A percentile compares a stretch with the other conserved stretches of the same genome.
Conservation (phyloP, 306 rosid genomes). For the Hippophae gyantsensis region DNA sequence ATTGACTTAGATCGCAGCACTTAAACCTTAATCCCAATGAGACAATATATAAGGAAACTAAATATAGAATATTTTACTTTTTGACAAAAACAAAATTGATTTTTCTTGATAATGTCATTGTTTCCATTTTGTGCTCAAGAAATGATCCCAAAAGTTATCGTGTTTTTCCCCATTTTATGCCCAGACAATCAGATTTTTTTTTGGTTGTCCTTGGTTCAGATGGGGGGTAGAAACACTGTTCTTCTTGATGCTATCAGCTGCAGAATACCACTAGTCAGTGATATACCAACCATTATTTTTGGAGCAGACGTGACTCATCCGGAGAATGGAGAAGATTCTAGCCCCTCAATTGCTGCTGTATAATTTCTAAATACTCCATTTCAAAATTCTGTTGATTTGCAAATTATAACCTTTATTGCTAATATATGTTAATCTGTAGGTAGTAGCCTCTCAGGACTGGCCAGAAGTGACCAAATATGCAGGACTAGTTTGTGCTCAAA, state of each 20-base stretch:
- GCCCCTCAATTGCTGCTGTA: constrained; percentile 96
- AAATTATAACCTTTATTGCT: constrained; percentile 15
- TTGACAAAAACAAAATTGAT: too few relatives aligned
- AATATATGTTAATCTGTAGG: constrained; percentile 43
- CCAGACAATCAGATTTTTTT: too few relatives aligned
- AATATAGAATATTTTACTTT: too few relatives aligned
- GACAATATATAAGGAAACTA: too few relatives aligned
- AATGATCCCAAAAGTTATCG: too few relatives aligned
- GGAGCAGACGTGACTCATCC: constrained; percentile 97
- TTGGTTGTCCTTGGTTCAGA: constrained; percentile 34
- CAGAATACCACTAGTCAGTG: constrained; percentile 87
- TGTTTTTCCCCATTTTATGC: too few relatives aligned
- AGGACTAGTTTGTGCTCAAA: constrained; percentile 86
- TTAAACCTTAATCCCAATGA: not conserved
- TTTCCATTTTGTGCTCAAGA: too few relatives aligned
- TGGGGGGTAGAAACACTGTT: constrained; percentile 97
- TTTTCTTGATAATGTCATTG: too few relatives aligned
- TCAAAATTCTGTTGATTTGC: not conserved
- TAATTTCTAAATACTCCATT: constrained; percentile 1
- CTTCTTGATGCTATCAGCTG: constrained; percentile 90
- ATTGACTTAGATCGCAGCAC: not conserved
- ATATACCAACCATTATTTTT: constrained; percentile 83
- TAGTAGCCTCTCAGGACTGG: constrained; percentile 96
- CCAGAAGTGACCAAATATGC: constrained; percentile 96
- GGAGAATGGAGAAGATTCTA: constrained; percentile 87